phyloP scores from a whole-genome alignment of 2,329 filamentous ascomycete genomes.

The Cytospora schulzeri region DNA sequence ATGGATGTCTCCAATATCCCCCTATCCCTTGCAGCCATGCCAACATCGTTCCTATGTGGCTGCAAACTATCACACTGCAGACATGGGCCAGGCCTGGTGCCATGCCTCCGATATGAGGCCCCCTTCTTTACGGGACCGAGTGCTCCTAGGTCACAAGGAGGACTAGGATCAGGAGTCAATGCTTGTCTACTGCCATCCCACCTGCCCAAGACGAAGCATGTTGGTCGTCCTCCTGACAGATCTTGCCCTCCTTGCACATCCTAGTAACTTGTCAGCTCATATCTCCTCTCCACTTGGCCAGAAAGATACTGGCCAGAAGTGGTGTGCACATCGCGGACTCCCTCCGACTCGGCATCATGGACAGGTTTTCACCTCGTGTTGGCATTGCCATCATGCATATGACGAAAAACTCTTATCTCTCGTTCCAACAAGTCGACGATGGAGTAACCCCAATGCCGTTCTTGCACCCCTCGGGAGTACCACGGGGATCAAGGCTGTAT shows the following conservation, averaged over 20 bases:
- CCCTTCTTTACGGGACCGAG: not conserved
- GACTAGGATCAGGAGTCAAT: not conserved
- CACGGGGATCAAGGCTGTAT: not conserved
- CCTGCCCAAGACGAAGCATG: constrained; percentile 6
- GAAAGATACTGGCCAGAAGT: not conserved
- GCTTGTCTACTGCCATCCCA: not conserved
- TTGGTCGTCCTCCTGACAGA: constrained; percentile 8
- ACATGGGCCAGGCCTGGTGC: constrained; percentile 8
- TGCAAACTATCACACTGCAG: constrained; percentile 4
- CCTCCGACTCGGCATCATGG: constrained; percentile 5
- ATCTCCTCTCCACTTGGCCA: not conserved
- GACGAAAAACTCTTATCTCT: not conserved
- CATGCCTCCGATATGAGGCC: constrained; percentile 5
- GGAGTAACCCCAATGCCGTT: not conserved
- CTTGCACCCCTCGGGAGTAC: not conserved
- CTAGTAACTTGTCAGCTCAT: not conserved
- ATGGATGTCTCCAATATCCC: not conserved
- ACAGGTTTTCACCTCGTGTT: not conserved
- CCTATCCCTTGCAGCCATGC: constrained; percentile 12
- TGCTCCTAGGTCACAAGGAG: not conserved
- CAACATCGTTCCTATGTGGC: not conserved
- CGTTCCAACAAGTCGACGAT: not conserved
- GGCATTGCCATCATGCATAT: not conserved
- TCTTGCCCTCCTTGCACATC: constrained; percentile 7
- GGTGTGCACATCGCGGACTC: constrained; percentile 2